These are phyloP conservation scores for Aureobasidium sp. DNA, from an alignment of 2,329 filamentous ascomycete species.

Conservation along the genomic window DNA sequence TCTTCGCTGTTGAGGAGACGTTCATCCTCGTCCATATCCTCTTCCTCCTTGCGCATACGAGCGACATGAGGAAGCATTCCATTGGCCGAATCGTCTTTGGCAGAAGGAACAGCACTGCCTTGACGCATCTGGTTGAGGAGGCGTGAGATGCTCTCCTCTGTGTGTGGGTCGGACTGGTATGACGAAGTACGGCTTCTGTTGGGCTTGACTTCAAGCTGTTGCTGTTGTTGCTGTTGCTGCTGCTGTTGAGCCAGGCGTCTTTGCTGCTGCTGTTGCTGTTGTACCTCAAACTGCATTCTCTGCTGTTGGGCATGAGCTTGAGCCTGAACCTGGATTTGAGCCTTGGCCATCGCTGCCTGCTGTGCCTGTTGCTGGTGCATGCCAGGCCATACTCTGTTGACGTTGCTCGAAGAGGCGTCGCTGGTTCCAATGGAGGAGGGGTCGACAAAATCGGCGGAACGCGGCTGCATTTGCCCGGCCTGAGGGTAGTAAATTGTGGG, in stretches of 20 bases:
- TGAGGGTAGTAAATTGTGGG: constrained; percentile 58
- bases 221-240: constrained; percentile 27
- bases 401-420: constrained; percentile 48
- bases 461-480: constrained; percentile 29
- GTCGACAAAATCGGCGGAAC: constrained; percentile 56
- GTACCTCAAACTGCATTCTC: constrained; percentile 25
- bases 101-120: constrained; percentile 51
- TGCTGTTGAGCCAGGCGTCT: constrained; percentile 28
- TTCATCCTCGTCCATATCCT: constrained; percentile 98
- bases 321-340: constrained; percentile 30
- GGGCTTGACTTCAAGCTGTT: constrained; percentile 39
- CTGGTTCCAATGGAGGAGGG: constrained; percentile 65
- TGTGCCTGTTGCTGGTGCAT: constrained; percentile 88
- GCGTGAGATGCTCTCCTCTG: constrained; percentile 87
- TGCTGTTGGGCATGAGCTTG: constrained; percentile 41
- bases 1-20: constrained; percentile 89
- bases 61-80: constrained; percentile 58
- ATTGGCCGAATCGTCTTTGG: constrained; percentile 40
- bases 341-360: constrained; percentile 52
- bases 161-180: constrained; percentile 40
- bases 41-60: constrained; percentile 82
- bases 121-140: constrained; percentile 87
- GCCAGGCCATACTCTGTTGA: constrained; percentile 74
- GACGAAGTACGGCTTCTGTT: constrained; percentile 30
- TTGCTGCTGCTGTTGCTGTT: constrained; percentile 28